Evolutionary conservation across 257 asterid species (phyloP).

Genomic region (Petunia secreta): DNA sequence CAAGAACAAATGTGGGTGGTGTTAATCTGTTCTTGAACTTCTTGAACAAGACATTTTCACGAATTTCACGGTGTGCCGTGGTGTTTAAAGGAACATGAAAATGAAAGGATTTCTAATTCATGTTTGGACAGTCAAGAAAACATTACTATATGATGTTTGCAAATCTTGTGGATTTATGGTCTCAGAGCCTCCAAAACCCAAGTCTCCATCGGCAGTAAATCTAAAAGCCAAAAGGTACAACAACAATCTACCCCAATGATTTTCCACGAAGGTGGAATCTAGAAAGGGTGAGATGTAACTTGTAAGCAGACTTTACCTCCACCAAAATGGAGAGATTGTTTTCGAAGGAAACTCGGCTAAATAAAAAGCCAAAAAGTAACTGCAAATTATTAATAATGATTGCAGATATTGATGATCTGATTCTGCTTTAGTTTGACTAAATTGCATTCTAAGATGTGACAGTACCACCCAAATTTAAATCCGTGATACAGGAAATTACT

Average conservation of each 20-base stretch:
- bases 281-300: no score
- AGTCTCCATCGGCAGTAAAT: background rate
- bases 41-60: background rate
- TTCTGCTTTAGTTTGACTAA: constrained; percentile 6
- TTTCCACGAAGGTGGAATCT: no score
- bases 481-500: background rate
- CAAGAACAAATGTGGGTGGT: background rate
- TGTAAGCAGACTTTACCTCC: no score
- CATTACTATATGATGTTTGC: background rate
- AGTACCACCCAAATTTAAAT: background rate
- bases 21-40: background rate
- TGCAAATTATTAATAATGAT: background rate
- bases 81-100: background rate
- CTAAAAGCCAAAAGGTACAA: no score
- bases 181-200: background rate
- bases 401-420: background rate
- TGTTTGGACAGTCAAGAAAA: background rate
- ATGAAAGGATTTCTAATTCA: background rate
- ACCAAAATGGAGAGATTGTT: no score
- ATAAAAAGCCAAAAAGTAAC: background rate
- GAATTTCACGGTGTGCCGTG: background rate
- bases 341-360: no score
- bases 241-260: no score
- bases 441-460: background rate
- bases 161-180: background rate